These are phyloP conservation scores for Fusarium kyushuense DNA, from an alignment of 2,329 filamentous ascomycete genomes.

Conservation along the genomic window DNA sequence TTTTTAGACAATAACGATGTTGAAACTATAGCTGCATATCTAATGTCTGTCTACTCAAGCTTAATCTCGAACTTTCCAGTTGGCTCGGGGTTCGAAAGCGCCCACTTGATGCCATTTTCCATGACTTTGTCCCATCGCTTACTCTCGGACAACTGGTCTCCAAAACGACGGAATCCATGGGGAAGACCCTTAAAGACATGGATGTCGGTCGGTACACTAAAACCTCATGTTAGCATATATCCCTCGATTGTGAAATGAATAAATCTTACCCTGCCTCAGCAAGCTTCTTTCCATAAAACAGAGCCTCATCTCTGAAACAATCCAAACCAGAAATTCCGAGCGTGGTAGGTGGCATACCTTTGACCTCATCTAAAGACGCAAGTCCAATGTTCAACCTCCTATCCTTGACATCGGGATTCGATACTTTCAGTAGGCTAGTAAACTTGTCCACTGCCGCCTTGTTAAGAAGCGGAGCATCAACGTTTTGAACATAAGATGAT, in stretches of 20 bases:
- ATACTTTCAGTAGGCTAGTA: slow-evolving; percentile 46
- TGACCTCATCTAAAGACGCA: slow-evolving; percentile 51
- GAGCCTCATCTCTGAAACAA: slow-evolving; percentile 61
- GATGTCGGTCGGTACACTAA: slow-evolving; percentile 61
- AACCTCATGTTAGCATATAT: not conserved
- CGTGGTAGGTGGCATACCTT: slow-evolving; percentile 57
- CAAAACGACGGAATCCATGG: slow-evolving; percentile 61
- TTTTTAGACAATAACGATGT: too few relatives aligned
- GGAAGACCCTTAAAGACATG: slow-evolving; percentile 65
- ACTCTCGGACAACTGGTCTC: slow-evolving; percentile 53
- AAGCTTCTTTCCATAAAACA: slow-evolving; percentile 60
- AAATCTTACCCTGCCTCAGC: slow-evolving; percentile 56
- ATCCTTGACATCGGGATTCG: slow-evolving; percentile 46
- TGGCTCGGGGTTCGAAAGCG: slow-evolving; percentile 51
- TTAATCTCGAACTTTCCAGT: slow-evolving; percentile 46
- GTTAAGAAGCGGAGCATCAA: slow-evolving; percentile 57
- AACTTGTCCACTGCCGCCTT: slow-evolving; percentile 43
- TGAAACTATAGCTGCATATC: too few relatives aligned
- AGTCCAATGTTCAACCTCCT: slow-evolving; percentile 53
- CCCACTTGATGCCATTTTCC: slow-evolving; percentile 59
- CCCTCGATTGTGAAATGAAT: accelerated
- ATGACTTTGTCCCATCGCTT: slow-evolving; percentile 59
- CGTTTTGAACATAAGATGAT: slow-evolving; percentile 60
- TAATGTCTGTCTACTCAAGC: not conserved
- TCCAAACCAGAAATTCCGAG: slow-evolving; percentile 62